Base-by-base conservation (phyloP, 2,329 filamentous ascomycete genomes). In the Calonectria crousiana region DNA sequence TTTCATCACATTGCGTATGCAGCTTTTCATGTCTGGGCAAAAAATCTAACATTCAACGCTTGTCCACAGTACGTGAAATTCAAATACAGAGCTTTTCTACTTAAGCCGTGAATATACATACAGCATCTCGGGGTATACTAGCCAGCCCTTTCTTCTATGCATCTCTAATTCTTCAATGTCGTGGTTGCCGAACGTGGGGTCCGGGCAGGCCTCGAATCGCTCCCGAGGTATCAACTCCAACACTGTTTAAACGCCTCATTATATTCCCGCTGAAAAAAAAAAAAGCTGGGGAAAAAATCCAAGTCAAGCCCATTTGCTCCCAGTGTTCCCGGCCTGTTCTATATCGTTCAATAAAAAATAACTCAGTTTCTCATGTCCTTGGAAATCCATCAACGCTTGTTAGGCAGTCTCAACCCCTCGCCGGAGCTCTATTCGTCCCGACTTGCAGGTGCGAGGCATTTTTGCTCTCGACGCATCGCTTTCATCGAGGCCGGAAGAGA, bases 391-490 rank as follows among this genome's bases (percentile, higher is more conserved):
- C 34, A 20, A 28, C 36, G 23, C 51, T 32, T 26, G 75, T 69
- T 74, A 75, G 38, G 79, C 78, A 67, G 79, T 81, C 65, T 80
- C 79, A 20, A 81, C 65, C 65, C 78, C 79, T 34, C 78, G 77
- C 58, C 83, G 84, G 52, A 85, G 79, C 77, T 87, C 86, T 70
- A 86, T 83, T 71, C 85, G 80, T 60, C 84, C 81, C 30, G 85
- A 76, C 49, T 81, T 84, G 78, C 84, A 86, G n/a, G 83, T 84
- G 72, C 88, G 85, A 75, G 83, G 81, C 62, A 85, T 78, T 73
- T 87, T 87, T 47, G 82, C 79, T 62, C 84, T 79, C 38, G 83
- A 78, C 36, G 79, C 77, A 51, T 86, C 85, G 60, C 76, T 58
- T 58, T 83, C 80, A 70, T 82, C 76, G 41, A 79, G 74, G 38